Conservation (phyloP, 78 protist species). For the Dictyostelium capitatum region DNA sequence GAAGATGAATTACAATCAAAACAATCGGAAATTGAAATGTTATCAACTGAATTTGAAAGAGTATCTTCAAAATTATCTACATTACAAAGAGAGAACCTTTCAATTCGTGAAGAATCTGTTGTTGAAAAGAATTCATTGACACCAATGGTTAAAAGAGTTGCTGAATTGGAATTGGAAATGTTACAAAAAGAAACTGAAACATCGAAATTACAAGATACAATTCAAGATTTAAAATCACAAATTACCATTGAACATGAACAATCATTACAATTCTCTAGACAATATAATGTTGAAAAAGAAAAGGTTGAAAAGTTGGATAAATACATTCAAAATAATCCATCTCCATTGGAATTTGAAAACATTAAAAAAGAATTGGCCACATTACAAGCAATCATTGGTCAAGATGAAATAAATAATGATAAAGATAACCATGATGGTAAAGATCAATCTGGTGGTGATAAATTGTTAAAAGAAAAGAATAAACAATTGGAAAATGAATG, state of each 20-base stretch:
- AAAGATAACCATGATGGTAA: background rate
- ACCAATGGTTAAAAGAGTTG: conserved; percentile 55
- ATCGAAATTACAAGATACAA: conserved; percentile 23
- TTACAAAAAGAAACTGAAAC: conserved; percentile 46
- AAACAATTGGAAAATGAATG: conserved; percentile 78
- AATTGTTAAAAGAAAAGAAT: conserved; percentile 77
- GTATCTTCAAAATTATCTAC: conserved; percentile 6
- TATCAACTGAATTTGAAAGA: conserved; percentile 66
- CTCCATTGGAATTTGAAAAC: conserved; percentile 58
- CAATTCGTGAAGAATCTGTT: conserved; percentile 69
- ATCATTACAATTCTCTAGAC: background rate
- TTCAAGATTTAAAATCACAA: background rate
- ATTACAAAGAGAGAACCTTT: conserved; percentile 51
- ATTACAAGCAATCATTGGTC: conserved; percentile 48
- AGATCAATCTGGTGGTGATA: background rate
- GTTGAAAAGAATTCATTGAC: conserved; percentile 43
- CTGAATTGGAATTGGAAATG: conserved; percentile 77
- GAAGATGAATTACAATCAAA: conserved; percentile 70
- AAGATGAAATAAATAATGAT: conserved; percentile 24
- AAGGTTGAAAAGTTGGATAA: conserved; percentile 35
- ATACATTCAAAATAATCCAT: conserved; percentile 58
- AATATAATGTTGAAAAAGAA: conserved; percentile 21
- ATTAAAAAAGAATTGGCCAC: conserved; percentile 42
- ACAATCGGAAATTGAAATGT: conserved; percentile 80
- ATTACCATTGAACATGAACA: background rate